A percentile compares a stretch with the other conserved stretches of the same genome.
Conservation (phyloP, 129 eudicot species). For the Cynara cardunculus region DNA sequence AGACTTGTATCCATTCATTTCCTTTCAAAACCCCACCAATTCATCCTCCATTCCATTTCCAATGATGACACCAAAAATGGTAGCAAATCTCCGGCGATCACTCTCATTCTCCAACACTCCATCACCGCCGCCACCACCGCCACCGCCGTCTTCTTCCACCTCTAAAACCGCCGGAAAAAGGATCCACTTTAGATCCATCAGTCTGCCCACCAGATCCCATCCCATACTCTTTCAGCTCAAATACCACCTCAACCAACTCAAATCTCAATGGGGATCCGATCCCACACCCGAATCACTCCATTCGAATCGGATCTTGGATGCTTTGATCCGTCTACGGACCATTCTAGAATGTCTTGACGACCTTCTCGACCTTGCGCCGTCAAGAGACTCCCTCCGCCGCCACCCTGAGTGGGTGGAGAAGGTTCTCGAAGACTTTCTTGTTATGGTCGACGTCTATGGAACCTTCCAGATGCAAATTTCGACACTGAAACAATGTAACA, state of each 20-base stretch:
- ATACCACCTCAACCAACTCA: constrained; percentile 48
- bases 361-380: constrained; percentile 56
- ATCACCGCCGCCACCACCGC: constrained; percentile 25
- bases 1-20: not conserved
- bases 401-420: constrained; percentile 49
- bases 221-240: constrained; percentile 66
- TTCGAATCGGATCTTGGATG: constrained; percentile 34
- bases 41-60: not conserved
- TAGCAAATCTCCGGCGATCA: constrained; percentile 58
- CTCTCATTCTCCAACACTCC: constrained; percentile 50
- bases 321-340: constrained; percentile 34
- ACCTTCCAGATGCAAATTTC: constrained; percentile 53
- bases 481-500: constrained; percentile 49
- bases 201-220: constrained; percentile 68
- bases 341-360: constrained; percentile 68
- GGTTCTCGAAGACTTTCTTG: constrained; percentile 64
- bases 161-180: constrained; percentile 23
- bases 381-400: constrained; percentile 54
- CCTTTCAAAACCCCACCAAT: not conserved
- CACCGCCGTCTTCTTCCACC: constrained; percentile 12
- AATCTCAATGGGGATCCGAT: constrained; percentile 33
- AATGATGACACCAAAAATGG: constrained; percentile 62
- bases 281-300: constrained; percentile 9
- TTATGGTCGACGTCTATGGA: constrained; percentile 62
- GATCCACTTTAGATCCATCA: constrained; percentile 59